Percentiles rank a stretch among this genome's conserved stretches.
Evolutionary conservation across 176 grass and related monocot genomes (phyloP).

Genomic region (Luzula sylvatica): DNA sequence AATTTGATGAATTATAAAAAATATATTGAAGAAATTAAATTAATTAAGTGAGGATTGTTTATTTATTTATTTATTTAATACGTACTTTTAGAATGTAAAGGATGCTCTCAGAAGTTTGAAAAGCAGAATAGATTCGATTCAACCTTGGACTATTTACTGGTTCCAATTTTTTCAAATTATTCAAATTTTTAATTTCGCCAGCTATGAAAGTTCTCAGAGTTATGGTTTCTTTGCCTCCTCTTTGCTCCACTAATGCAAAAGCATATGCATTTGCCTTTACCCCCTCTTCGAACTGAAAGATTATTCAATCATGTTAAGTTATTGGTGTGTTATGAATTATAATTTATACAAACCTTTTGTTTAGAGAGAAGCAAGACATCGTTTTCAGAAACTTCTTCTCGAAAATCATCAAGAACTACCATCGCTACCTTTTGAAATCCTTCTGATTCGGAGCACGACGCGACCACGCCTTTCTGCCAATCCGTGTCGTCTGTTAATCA

Average conservation of each 20-base stretch:
- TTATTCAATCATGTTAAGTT: background rate
- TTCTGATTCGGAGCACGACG: slow-evolving; percentile 38
- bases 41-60: background rate
- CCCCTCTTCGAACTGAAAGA: slow-evolving; percentile 62
- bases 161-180: slow-evolving; percentile 41
- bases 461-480: slow-evolving; percentile 50
- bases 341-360: slow-evolving; percentile 41
- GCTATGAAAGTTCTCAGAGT: slow-evolving; percentile 58
- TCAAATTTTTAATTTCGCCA: slow-evolving; percentile 52
- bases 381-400: slow-evolving; percentile 54
- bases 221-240: slow-evolving; percentile 46
- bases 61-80: slow-evolving; percentile 3
- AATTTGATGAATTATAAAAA: slow-evolving; percentile 25
- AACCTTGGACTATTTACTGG: slow-evolving; percentile 44
- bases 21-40: slow-evolving; percentile 2
- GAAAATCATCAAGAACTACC: slow-evolving; percentile 41
- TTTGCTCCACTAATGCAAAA: slow-evolving; percentile 85
- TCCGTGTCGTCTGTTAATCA: slow-evolving; percentile 37
- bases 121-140: slow-evolving; percentile 41
- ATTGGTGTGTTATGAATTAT: background rate
- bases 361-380: slow-evolving; percentile 84
- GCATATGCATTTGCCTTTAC: slow-evolving; percentile 52
- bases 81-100: slow-evolving; percentile 75
- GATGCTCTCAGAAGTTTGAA: slow-evolving; percentile 28
- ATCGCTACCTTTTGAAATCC: slow-evolving; percentile 69